Base-by-base conservation (phyloP, 73 alveolate species). In the Urostyla sp. region DNA sequence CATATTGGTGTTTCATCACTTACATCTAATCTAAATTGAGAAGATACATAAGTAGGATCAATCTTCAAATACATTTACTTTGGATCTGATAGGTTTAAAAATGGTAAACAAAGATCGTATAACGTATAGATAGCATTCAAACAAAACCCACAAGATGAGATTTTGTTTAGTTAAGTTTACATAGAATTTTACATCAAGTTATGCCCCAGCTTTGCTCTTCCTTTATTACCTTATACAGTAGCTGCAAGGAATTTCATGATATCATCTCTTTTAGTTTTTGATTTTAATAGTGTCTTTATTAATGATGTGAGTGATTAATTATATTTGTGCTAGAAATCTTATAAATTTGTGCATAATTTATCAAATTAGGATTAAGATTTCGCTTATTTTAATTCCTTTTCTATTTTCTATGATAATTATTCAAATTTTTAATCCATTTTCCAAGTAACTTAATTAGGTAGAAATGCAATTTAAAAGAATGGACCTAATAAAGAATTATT, bases 1-100 rank as follows among this genome's bases (percentile, higher is more conserved):
- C 92, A 84, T 21, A 84, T 73, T 0, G 92, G 92, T 5, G 92
- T 74, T 45, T 84, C 88, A 50, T 63, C 88, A 16, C 58, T 48
- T 0, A 84, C 36, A 21, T 78, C 88, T 0, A 84, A 24, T 43
- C 92, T 73, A 23, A 24, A 38, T 18, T 79, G 78, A 38, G 88
- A 73, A 36, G 72, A 57, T 0, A 84, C n/a, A 50, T 84, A 84
- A 0, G 92, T 75, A 15, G 85, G 88, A 60, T 84, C 92, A 18
- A 84, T 31, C 30, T 84, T 84, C 35, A 60, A 69, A 45, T 74
- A 46, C 44, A 69, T 24, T 31, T 69, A 67, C 43, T 75, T 84
- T 21, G 51, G 27, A 31, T 75, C 87, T 53, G 51, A 40, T 7
- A 46, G 46, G 32, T 84, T 80, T 15, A 83, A 20, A 76, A 83